phyloP scores from a whole-genome alignment of 208 protist species.

The Endotrypanum monterogeii region DNA sequence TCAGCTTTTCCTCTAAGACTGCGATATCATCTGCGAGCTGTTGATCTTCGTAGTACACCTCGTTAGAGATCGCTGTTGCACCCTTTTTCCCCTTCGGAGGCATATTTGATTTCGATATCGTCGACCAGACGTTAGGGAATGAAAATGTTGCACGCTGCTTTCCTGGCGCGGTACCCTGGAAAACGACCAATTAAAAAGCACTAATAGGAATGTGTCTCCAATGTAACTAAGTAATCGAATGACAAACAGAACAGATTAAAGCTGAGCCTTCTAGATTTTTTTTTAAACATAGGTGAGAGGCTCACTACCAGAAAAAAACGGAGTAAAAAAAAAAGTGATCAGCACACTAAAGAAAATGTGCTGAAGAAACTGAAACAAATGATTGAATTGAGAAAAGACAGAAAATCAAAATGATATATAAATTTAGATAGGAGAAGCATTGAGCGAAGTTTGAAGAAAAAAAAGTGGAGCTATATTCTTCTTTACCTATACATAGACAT shows the following conservation, averaged over 20 bases:
- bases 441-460: not conserved
- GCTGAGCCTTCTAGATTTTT: not conserved
- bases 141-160: not conserved
- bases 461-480: not conserved
- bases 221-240: not conserved
- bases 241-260: not conserved
- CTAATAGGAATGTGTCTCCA: not conserved
- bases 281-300: not conserved
- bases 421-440: not conserved
- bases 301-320: not conserved
- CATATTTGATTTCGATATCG: not conserved
- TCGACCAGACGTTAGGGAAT: not conserved
- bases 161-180: not conserved
- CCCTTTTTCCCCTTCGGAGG: constrained; percentile 33
- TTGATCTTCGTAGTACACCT: constrained; percentile 63
- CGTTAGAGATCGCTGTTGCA: constrained; percentile 25
- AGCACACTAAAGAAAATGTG: not conserved
- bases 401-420: not conserved
- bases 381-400: not conserved
- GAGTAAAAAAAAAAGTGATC: not conserved
- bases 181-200: not conserved
- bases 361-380: too few relatives aligned
- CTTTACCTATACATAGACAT: too few relatives aligned
- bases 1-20: constrained; percentile 46
- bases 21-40: constrained; percentile 67